Evolutionary conservation across 768 basidiomycete genomes (phyloP), one percentile per base, ranked within the genome.

Genomic region (Amanita molliuscula): DNA sequence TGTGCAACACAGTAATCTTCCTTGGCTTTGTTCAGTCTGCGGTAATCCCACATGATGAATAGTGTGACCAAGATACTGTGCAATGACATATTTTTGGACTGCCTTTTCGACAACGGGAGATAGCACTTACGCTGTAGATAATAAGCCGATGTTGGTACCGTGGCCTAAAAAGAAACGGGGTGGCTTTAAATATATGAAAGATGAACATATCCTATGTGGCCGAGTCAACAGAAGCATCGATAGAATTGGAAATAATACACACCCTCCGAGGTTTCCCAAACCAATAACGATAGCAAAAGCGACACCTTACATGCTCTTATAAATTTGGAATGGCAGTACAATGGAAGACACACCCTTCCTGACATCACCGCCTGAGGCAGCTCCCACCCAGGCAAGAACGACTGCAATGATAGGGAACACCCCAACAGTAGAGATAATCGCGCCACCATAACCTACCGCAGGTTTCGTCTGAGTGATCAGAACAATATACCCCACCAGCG

Each of bases 311-410:
- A 35, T 37, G 37, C 25, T n/a, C 28, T 2, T 3, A 31, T 26
- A n/a, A 13, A 37, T 29, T 6, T 25, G 3, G 16, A 8, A 18
- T 3, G 8, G 21, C 1, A 28, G 31, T 11, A 26, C 15, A 13
- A 21, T 20, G 18, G 3, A 40, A 21, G 38, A 23, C 47, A 10
- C 68, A 20, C 70, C 80, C 49, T 71, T 68, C 56, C 76, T 74
- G 44, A 75, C 52, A 55, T 78, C 77, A 20, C 80, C 77, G 20
- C 79, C 79, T 0, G 75, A 71, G 47, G 78, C 77, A 6, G 74
- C 73, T 2, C 72, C 68, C 1, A 66, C 73, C 81, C 81, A 82
- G 31, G 78, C 76, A 1, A 82, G 59, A 23, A 59, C 58, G 16
- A 78, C 57, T 1, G 69, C 64, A 46, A 79, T 67, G 5, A 70